Evolutionary conservation across 441 rosid genomes (phyloP).

Genomic region (Cnidoscolus chayamansa): DNA sequence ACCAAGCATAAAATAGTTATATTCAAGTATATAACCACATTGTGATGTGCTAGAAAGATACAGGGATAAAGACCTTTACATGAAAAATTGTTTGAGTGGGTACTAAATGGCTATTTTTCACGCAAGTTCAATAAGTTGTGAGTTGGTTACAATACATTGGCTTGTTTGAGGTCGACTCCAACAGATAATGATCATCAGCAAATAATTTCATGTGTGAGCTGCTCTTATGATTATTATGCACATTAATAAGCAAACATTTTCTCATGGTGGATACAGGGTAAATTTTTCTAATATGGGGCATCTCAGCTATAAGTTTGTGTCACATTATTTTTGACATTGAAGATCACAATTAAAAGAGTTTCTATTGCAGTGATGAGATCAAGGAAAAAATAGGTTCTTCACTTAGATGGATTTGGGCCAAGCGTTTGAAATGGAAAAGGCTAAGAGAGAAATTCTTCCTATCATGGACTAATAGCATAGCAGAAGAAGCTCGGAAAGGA

Average conservation of each 20-base stretch:
- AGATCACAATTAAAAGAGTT: not conserved
- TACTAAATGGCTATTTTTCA: not conserved
- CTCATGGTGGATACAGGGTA: not conserved
- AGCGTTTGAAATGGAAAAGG: slow-evolving; percentile 50
- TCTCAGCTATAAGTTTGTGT: not conserved
- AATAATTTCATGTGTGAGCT: not conserved
- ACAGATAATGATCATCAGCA: not conserved
- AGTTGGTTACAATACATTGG: not conserved
- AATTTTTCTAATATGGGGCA: not conserved
- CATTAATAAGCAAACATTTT: not conserved
- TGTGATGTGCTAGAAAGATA: not conserved
- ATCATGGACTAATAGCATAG: slow-evolving; percentile 56
- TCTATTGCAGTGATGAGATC: slow-evolving; percentile 57
- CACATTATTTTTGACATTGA: not conserved
- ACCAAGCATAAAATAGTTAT: not conserved
- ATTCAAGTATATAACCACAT: not conserved
- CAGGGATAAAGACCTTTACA: not conserved
- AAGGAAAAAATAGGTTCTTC: slow-evolving; percentile 69
- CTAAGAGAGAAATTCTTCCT: slow-evolving; percentile 45
- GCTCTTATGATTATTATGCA: not conserved
- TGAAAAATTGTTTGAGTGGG: not conserved
- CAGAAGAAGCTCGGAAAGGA: slow-evolving; percentile 72
- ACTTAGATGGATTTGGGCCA: slow-evolving; percentile 49
- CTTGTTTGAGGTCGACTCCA: not conserved
- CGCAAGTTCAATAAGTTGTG: not conserved